Percentiles rank a stretch among this genome's conserved stretches.
phyloP scores from a whole-genome alignment of 495 filamentous ascomycete species.

The Pyrenula aspistea region DNA sequence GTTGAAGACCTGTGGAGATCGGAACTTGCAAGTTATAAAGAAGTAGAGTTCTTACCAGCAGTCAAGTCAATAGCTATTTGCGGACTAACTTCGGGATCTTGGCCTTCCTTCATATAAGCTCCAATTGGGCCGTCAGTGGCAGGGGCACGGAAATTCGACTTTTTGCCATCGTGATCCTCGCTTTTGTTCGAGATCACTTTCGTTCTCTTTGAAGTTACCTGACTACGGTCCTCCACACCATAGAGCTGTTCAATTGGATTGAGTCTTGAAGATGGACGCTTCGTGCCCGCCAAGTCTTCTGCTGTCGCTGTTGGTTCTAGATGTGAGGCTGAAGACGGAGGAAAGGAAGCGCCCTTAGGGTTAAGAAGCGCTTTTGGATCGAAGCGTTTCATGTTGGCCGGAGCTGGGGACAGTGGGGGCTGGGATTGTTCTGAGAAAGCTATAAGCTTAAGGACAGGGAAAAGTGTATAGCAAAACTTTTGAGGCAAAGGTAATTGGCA shows the following conservation, averaged over 20 bases:
- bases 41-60: slow-evolving; percentile 22
- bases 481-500: too few species aligned
- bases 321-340: background rate
- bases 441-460: background rate
- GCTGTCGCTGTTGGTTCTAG: background rate
- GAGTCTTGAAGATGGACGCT: background rate
- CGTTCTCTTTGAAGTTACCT: slow-evolving; percentile 51
- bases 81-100: slow-evolving; percentile 16
- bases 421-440: background rate
- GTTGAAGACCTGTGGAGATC: too few species aligned
- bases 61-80: slow-evolving; percentile 54
- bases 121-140: slow-evolving; percentile 46
- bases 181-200: slow-evolving; percentile 35
- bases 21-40: too few species aligned
- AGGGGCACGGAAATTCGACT: slow-evolving; percentile 25
- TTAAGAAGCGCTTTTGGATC: background rate
- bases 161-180: slow-evolving; percentile 26
- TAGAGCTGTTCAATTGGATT: slow-evolving; percentile 57
- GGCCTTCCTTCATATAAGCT: slow-evolving; percentile 47
- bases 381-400: background rate
- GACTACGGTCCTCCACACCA: slow-evolving; percentile 51
- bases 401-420: background rate
- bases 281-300: background rate
- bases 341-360: background rate
- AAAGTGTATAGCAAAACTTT: background rate